Evolutionary conservation across 1,139 yeast genomes (phyloP), one percentile per base, ranked within the genome.

Genomic region (Lodderomyces oxycetoniae): DNA sequence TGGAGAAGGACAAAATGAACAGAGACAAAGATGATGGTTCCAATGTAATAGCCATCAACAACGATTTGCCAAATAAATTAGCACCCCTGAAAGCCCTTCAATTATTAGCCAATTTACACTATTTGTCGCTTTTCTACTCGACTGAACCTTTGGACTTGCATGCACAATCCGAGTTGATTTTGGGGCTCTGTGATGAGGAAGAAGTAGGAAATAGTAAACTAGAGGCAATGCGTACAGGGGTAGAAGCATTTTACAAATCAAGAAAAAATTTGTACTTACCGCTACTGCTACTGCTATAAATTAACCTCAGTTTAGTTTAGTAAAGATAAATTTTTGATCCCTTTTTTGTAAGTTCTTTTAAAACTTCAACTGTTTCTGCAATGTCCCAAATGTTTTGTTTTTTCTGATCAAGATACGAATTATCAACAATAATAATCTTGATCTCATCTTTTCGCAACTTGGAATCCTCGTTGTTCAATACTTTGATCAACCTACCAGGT

Each of bases 371-470:
- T 5, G 76, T 68, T 40, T 73, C 80, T 24, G 61, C 59, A 25
- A 67, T 58, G 41, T 82, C 89, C 77, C 84, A 78, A 3, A 81
- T 63, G 40, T 71, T 74, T 45, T 79, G 80, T 37, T 68, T 62
- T 55, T 83, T 83, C 13, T 67, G 56, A 50, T 83, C 88, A 48
- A 82, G 62, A 47, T 72, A 77, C 4, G 83, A 62, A 32, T 76
- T 71, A 49, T 83, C 91, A 15, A 80, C 63, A n/a, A 82, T 67
- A 9, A 81, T 57, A 21, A 64, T 77, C 44, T 60, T 74, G 39
- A 79, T 64, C 35, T 78, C 81, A 4, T 65, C 62, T 24, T 61
- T 61, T 26, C 58, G 57, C 39, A 67, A 60, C 5, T 57, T 63
- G 26, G 61, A 61, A 10, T 67, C 67, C 37, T 61, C 69, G 28